A percentile compares a stretch with the other conserved stretches of the same genome.
These are phyloP conservation scores for Dictyophora rubrovolvata DNA, from an alignment of 768 basidiomycete species.

Conservation along the genomic window DNA sequence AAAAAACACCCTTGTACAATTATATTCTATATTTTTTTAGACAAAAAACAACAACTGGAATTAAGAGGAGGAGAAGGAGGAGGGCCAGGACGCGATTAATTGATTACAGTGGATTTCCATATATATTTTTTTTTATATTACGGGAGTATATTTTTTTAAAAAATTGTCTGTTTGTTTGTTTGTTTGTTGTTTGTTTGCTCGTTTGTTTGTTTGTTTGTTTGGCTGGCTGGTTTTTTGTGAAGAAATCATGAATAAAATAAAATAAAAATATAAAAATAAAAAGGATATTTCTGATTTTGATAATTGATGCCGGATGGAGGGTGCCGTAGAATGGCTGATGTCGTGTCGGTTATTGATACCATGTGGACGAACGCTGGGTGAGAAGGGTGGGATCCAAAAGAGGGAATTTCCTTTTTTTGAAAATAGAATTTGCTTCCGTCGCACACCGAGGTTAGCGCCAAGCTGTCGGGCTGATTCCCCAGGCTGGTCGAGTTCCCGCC, in stretches of 20 bases:
- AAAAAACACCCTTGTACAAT: background rate
- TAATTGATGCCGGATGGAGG: background rate
- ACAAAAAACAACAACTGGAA: background rate
- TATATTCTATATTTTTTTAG: background rate
- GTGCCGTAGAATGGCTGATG: constrained; percentile 1
- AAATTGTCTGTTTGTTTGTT: background rate
- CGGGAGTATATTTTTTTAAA: background rate
- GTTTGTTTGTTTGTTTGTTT: no score
- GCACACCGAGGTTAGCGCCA: background rate
- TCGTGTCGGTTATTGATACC: constrained; percentile 6
- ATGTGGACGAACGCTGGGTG: constrained; percentile 7
- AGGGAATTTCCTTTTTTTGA: background rate
- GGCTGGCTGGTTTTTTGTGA: no score
- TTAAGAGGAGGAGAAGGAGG: background rate
- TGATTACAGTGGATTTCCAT: background rate
- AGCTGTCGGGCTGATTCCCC: background rate
- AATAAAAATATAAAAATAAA: background rate
- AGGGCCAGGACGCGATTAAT: background rate
- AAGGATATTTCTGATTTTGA: no score
- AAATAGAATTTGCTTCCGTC: constrained; percentile 1
- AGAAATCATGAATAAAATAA: background rate
- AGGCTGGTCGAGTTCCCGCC: constrained; percentile 13
- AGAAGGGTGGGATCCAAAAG: background rate
- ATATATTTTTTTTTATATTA: background rate
- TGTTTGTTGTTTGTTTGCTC: background rate